Percentiles rank a stretch among this genome's conserved stretches.
These are phyloP conservation scores for Chaetothyriales sp. DNA, from an alignment of 2,329 filamentous ascomycete genomes.

Conservation along the genomic window DNA sequence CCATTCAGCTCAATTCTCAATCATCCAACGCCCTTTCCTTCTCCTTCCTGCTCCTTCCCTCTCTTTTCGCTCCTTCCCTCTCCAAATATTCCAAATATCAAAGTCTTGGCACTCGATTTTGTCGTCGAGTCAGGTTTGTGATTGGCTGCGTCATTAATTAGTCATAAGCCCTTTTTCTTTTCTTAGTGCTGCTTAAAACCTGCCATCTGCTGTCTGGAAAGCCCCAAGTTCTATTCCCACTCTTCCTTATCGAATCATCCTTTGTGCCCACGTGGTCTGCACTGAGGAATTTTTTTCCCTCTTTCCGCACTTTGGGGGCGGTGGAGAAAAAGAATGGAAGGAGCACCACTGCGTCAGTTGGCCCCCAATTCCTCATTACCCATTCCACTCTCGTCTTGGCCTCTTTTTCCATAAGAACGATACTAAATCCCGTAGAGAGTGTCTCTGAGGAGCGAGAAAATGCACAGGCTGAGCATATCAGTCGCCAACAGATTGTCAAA, in stretches of 20 bases:
- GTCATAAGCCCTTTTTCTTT: not conserved
- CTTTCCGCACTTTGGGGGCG: not conserved
- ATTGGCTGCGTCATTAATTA: not conserved
- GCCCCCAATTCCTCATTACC: too few species aligned
- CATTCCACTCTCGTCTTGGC: not conserved
- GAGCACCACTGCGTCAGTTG: slow-evolving; percentile 10
- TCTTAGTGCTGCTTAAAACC: not conserved
- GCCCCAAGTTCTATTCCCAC: not conserved
- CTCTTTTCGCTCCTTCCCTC: not conserved
- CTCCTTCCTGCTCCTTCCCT: not conserved
- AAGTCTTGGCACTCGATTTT: not conserved
- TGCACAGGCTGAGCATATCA: slow-evolving; percentile 71
- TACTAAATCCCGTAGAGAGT: slow-evolving; percentile 43
- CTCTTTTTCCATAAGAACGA: not conserved
- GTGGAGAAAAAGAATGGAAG: slow-evolving; percentile 3
- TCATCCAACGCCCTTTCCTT: not conserved
- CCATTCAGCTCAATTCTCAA: not conserved
- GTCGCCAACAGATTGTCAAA: slow-evolving; percentile 72
- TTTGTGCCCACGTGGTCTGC: not conserved
- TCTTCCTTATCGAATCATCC: not conserved
- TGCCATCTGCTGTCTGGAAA: not conserved
- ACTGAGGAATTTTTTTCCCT: not conserved
- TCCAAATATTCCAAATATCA: too few species aligned
- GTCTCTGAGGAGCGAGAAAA: slow-evolving; percentile 64
- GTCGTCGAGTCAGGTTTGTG: not conserved